Base-by-base conservation (phyloP, 768 basidiomycete genomes). In the Lepiota venenata region DNA sequence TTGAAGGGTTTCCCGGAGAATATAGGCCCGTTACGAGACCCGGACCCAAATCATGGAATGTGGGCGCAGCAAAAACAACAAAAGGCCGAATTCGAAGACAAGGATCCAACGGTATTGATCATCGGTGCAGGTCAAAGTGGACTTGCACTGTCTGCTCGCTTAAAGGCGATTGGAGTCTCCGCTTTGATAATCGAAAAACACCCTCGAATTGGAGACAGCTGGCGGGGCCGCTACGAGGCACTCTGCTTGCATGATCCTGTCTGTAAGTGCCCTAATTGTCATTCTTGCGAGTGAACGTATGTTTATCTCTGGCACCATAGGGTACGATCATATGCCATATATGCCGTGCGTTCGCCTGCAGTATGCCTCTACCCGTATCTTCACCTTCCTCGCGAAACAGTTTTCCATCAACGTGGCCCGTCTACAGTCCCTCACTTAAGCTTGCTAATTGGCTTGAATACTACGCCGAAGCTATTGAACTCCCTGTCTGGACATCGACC, bases 401-500 rank as follows among this genome's bases (percentile, higher is more conserved):
- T 9, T 85, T 83, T 66, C 85, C 83, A 0, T 60, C 74, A 1
- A 78, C 76, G 12, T 84, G 83, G 83, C 83, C 82, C 1, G 74
- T 78, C 6, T 83, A 70, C 43, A 74, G 75, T 0, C 82, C 84
- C 0, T 78, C 82, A 18, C 67, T 64, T 16, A 80, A 84, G 76
- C 72, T 87, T n/a, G 83, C 77, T 0, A 75, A 82, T 56, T 86
- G 82, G 81, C 67, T 87, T 14, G 85, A 88, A 61, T 70, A 68
- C 3, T 88, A 87, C 56, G 84, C 80, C 0, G 71, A 79, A 3
- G 63, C 73, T 2, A 71, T 86, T 32, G 86, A 87, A 52, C 64
- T 88, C 38, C 79, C 84, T 53, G 77, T 84, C 9, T 87, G 84
- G 87, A 81, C 77, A 0, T 77, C 80, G 0, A 69, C 80, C 0